Conservation (phyloP, 2,329 filamentous ascomycete genomes). For the Emmonsiellopsis sp. region DNA sequence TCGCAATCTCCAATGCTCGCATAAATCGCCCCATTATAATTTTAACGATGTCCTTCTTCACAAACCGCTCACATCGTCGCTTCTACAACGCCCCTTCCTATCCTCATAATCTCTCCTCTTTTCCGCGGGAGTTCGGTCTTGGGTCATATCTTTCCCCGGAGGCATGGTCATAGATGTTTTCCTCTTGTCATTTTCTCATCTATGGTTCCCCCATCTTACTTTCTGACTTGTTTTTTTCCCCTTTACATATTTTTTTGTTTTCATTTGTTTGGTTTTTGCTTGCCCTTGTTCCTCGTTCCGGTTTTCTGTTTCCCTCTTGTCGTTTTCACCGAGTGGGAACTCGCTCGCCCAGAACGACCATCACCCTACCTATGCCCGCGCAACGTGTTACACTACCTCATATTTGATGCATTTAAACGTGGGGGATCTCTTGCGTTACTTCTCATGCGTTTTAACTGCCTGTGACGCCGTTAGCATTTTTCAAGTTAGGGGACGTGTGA, state of each 20-base stretch:
- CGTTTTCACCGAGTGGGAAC: background rate
- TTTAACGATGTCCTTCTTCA: background rate
- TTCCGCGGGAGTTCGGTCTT: conserved; percentile 1
- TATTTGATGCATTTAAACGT: background rate
- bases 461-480: background rate
- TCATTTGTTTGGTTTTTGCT: background rate
- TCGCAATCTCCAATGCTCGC: background rate
- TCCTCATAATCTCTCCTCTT: conserved; percentile 2
- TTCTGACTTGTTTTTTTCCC: background rate
- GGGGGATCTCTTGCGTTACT: background rate
- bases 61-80: background rate
- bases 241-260: background rate
- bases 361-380: background rate
- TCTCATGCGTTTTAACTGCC: background rate
- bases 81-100: background rate
- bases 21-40: background rate
- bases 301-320: background rate
- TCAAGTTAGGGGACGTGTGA: background rate
- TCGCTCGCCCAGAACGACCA: background rate
- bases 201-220: background rate
- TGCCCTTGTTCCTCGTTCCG: background rate
- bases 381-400: background rate
- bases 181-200: background rate
- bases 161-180: conserved; percentile 1
- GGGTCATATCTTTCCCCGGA: conserved; percentile 1